Base-by-base conservation (phyloP, 2,329 filamentous ascomycete genomes). In the Pseudocercospora crystallina region DNA sequence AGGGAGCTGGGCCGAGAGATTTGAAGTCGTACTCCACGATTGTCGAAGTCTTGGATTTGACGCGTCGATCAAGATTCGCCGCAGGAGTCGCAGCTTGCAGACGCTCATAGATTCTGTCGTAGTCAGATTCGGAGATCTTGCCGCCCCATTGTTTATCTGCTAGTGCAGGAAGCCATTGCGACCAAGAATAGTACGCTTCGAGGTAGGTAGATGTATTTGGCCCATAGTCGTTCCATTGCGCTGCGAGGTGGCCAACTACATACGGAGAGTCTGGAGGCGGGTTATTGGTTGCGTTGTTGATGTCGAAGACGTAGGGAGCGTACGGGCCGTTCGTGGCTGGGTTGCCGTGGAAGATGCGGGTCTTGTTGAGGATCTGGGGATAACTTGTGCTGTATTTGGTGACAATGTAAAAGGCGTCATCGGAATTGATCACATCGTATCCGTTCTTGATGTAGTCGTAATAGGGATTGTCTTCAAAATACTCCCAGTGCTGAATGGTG, bases 201-300 rank as follows among this genome's bases (percentile, higher is more conserved):
- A 76, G 71, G 49, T 77, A 77, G 0, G 76, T 75, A 0, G 74
- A 73, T 2, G 77, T 73, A 53, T 80, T 80, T 0, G 74, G 68
- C 1, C 79, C 79, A 43, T 76, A 79, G 54, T 82, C 79, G 50
- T 80, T 81, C 79, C 79, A 81, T 4, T 78, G 63, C 1, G 79
- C 73, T 2, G 73, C 69, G 26, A 81, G 72, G 17, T 76, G 71
- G 0, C 79, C 79, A 2, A 76, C 69, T 1, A 80, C 71, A 1
- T 67, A 64, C 0, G 72, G 66, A 30, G 70, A 71, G 2, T 69
- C 56, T 8, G 61, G 59, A 1, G 69, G 54, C 0, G 77, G 73
- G 53, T 81, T 80, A 45, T 79, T 73, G 0, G 72, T 73, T 0
- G 66, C 64, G 47, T 80, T 79, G 13, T 67, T 71, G 0, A 70